Conservation (phyloP, 1,284 basidiomycete genomes). For the Albatrellus sp. region DNA sequence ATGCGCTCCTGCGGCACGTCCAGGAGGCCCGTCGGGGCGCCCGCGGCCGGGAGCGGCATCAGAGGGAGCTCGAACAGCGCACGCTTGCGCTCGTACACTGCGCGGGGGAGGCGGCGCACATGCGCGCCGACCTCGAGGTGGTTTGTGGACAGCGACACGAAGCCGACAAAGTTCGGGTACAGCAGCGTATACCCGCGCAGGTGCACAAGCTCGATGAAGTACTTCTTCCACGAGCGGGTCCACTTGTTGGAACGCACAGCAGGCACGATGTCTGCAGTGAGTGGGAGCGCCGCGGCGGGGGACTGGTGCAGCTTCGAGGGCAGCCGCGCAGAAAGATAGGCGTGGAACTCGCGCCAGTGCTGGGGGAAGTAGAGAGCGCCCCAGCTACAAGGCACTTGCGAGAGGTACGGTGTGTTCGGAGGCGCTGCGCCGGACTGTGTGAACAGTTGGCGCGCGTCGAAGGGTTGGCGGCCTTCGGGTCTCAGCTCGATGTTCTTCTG, state of each 20-base stretch:
- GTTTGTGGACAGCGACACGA: slow-evolving; percentile 69
- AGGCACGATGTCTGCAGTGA: slow-evolving; percentile 45
- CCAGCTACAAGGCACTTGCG: slow-evolving; percentile 80
- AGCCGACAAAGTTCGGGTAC: slow-evolving; percentile 68
- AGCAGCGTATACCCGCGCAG: slow-evolving; percentile 76
- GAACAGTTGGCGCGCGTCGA: slow-evolving; percentile 54
- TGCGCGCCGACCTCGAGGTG: slow-evolving; percentile 75
- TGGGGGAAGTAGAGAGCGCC: slow-evolving; percentile 83
- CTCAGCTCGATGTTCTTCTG: slow-evolving; percentile 69
- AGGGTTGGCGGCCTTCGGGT: slow-evolving; percentile 51
- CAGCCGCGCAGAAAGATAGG: slow-evolving; percentile 58
- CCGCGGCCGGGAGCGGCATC: slow-evolving; percentile 30
- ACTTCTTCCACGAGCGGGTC: slow-evolving; percentile 76
- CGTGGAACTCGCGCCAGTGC: slow-evolving; percentile 75
- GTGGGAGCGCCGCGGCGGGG: slow-evolving; percentile 15
- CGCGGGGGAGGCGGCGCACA: slow-evolving; percentile 44
- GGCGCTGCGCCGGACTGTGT: slow-evolving; percentile 24
- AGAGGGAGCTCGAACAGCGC: slow-evolving; percentile 56
- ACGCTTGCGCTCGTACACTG: slow-evolving; percentile 41
- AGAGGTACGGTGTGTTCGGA: slow-evolving; percentile 60
- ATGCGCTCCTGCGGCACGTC: slow-evolving; percentile 43
- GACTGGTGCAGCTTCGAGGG: slow-evolving; percentile 6
- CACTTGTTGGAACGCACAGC: slow-evolving; percentile 68
- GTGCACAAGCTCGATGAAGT: slow-evolving; percentile 74
- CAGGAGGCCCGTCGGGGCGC: slow-evolving; percentile 27